phyloP scores from a whole-genome alignment of 345 rosid genomes.

The Pistacia atlantica region DNA sequence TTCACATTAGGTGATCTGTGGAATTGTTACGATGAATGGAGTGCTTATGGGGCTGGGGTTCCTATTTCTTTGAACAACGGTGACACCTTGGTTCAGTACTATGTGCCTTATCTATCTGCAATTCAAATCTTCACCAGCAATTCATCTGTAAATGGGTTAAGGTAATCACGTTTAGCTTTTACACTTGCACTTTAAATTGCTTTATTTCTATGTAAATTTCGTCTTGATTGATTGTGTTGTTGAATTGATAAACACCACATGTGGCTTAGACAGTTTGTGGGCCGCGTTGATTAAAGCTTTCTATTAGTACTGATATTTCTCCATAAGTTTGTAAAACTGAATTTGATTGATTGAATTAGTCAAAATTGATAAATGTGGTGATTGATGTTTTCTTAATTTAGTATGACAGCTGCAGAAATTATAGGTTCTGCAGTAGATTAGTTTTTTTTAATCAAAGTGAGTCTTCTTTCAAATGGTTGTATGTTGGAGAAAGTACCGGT shows the following conservation, averaged over 20 bases:
- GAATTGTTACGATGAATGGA: slow-evolving; percentile 96
- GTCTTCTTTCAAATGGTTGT: slow-evolving; percentile 1
- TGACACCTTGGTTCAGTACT: slow-evolving; percentile 91
- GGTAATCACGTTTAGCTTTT: slow-evolving; percentile 41
- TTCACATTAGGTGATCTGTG: slow-evolving; percentile 85
- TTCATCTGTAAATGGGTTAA: slow-evolving; percentile 63
- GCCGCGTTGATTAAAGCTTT: neutral
- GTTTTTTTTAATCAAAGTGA: neutral
- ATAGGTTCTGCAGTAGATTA: neutral
- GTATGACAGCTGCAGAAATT: neutral
- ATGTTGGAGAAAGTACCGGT: neutral
- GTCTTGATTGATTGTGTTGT: neutral
- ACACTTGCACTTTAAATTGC: neutral
- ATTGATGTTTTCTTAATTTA: neutral
- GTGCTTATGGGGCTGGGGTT: slow-evolving; percentile 99
- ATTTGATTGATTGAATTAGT: neutral
- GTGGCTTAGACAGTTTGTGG: neutral
- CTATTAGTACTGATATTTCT: neutral
- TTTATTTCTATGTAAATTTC: neutral
- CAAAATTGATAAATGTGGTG: neutral
- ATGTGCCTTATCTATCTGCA: slow-evolving; percentile 96
- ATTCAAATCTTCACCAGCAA: slow-evolving; percentile 90
- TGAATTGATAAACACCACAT: neutral
- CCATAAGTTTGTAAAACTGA: neutral
- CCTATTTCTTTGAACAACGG: slow-evolving; percentile 65